phyloP scores from a whole-genome alignment of 805 yeast species.

The Candida ficus region DNA sequence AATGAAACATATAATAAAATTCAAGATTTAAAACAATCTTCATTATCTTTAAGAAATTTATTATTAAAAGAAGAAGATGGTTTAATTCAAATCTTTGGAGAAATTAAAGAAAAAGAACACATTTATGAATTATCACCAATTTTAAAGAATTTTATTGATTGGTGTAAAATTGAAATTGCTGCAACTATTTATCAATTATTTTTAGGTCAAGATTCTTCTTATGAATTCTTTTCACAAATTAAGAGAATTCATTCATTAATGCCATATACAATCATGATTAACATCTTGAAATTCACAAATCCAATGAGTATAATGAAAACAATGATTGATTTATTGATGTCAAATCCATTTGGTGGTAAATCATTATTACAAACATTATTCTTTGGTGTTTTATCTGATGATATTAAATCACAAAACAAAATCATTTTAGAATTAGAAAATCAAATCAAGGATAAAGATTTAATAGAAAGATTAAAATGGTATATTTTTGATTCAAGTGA shows the following conservation, averaged over 20 bases:
- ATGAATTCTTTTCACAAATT: slow-evolving; percentile 67
- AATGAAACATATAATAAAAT: slow-evolving; percentile 59
- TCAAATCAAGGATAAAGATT: slow-evolving; percentile 27
- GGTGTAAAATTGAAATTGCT: slow-evolving; percentile 80
- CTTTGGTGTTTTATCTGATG: slow-evolving; percentile 69
- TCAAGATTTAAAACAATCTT: slow-evolving; percentile 44
- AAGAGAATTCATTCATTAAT: slow-evolving; percentile 68
- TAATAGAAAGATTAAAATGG: slow-evolving; percentile 27
- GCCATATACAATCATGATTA: slow-evolving; percentile 76
- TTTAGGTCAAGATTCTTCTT: slow-evolving; percentile 75
- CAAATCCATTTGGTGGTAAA: slow-evolving; percentile 65
- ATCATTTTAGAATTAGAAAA: slow-evolving; percentile 43
- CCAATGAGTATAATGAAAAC: slow-evolving; percentile 81
- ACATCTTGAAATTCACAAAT: slow-evolving; percentile 76
- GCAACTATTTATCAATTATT: slow-evolving; percentile 78
- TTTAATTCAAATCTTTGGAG: slow-evolving; percentile 55
- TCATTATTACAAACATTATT: slow-evolving; percentile 73
- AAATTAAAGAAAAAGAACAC: slow-evolving; percentile 49
- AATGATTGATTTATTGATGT: slow-evolving; percentile 75
- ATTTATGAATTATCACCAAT: slow-evolving; percentile 61
- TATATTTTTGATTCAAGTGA: slow-evolving; percentile 29
- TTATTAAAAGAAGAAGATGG: slow-evolving; percentile 50
- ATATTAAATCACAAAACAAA: slow-evolving; percentile 55
- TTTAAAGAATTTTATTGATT: slow-evolving; percentile 64
- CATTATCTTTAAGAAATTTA: slow-evolving; percentile 54